A percentile compares a stretch with the other conserved stretches of the same genome.
Conservation (phyloP, 2,329 filamentous ascomycete species). For the Ophiostoma himal-ulmi region DNA sequence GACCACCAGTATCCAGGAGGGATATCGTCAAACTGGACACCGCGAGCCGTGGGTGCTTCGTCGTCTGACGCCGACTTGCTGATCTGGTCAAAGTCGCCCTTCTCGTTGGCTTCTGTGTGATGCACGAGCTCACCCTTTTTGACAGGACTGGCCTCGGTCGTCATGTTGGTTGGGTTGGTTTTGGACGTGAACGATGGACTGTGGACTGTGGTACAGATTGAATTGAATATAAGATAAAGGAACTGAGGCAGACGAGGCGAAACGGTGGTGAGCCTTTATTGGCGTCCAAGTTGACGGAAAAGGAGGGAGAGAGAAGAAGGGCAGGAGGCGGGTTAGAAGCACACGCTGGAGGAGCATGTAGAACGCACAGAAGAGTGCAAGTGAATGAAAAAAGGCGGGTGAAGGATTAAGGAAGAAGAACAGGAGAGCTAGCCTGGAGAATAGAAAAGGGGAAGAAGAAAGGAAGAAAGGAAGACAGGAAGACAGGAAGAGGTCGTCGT, state of each 20-base stretch:
- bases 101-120: neutral
- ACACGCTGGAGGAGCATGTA: neutral
- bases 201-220: neutral
- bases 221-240: neutral
- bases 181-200: neutral
- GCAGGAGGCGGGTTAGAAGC: neutral
- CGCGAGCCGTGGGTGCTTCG: constrained; percentile 19
- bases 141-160: neutral
- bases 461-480: neutral
- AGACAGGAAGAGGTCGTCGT: neutral
- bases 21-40: constrained; percentile 21
- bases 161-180: neutral
- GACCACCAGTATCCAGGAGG: constrained; percentile 23
- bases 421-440: neutral
- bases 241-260: neutral
- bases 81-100: neutral
- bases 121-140: neutral
- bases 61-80: neutral
- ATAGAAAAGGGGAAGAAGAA: neutral
- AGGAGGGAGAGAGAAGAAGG: neutral
- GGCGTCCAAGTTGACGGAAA: neutral
- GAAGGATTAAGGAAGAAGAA: neutral
- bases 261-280: neutral
- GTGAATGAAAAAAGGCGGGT: neutral
- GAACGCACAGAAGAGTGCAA: neutral